Conservation (phyloP, 208 protist species). For the Crithidia acanthocephali region DNA sequence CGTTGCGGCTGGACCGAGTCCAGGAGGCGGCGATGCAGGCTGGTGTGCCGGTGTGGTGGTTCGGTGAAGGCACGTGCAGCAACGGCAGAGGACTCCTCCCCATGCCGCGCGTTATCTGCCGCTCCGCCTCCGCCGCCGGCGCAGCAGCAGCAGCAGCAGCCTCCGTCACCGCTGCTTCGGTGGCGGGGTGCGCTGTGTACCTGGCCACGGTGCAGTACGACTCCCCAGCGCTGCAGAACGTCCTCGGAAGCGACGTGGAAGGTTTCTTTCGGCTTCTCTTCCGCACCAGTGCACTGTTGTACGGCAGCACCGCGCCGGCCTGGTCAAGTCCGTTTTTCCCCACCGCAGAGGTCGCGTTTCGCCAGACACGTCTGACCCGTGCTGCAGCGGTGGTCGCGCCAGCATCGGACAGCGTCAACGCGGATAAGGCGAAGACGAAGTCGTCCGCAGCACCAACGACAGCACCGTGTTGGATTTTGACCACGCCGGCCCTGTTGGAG, state of each 20-base stretch:
- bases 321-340: conserved; percentile 70
- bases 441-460: not conserved
- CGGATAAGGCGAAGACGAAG: not conserved
- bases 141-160: too few relatives aligned
- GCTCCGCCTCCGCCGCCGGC: not conserved
- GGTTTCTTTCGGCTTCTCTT: conserved; percentile 40
- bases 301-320: conserved; percentile 56
- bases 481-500: conserved; percentile 20
- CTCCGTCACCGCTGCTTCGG: too few relatives aligned
- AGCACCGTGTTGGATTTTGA: conserved; percentile 23
- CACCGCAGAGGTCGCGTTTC: conserved; percentile 40
- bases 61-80: conserved; percentile 69
- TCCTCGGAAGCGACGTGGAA: conserved; percentile 41
- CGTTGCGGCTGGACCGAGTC: conserved; percentile 32
- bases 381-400: not conserved
- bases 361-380: conserved; percentile 7
- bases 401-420: not conserved
- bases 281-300: conserved; percentile 47
- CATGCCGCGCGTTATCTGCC: conserved; percentile 22
- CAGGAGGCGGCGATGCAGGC: conserved; percentile 34
- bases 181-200: conserved; percentile 33
- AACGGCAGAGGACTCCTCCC: conserved; percentile 77
- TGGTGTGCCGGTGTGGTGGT: conserved; percentile 65
- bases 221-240: conserved; percentile 63
- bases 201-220: conserved; percentile 57